Base-by-base conservation (phyloP, 169 alveolate genomes). In the Babesia microti region DNA sequence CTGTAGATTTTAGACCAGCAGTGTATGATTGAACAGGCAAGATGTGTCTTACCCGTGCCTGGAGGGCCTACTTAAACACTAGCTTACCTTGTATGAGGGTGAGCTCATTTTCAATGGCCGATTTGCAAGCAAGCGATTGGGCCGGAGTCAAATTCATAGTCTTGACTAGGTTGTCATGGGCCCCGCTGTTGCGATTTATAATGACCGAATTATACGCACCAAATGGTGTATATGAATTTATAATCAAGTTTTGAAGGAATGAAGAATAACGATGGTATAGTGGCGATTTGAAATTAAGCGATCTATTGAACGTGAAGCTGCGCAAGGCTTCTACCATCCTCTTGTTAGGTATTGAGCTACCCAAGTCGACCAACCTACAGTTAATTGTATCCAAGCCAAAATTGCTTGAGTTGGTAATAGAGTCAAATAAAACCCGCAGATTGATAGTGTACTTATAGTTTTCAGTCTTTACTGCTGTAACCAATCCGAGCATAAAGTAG, bases 21-120 rank as follows among this genome's bases (percentile, higher is more conserved):
- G 45, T 72, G 82, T 15, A 79, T 66, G 24, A 73, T 73, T 0
- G 87, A 84, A 51, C 84, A 73, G 0, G 87, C 84, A 2, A 74
- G 79, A 41, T 78, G 84, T 4, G 87, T 79, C 48, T 79, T 79
- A 15, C 87, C 87, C 6, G 87, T 79, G n/a, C 87, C 87, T 24
- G 87, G 87, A 4, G 87, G 87, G 3, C 87, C 45, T n/a, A n/a
- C n/a, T n/a, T n/a, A n/a, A n/a, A n/a, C n/a, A n/a, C n/a, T n/a
- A n/a, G n/a, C n/a, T n/a, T n/a, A n/a, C n/a, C 86, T 54, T 76
- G 86, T 27, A 76, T 72, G n/a, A 76, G 66, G 12, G 86, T 70
- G 27, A 76, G 6, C 23, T 73, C 45, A 44, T 72, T 55, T 15
- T 56, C 41, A 0, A 76, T 21, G 1, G 86, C 86, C 26, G 70